Evolutionary conservation across 2,329 filamentous ascomycete genomes (phyloP), one percentile per base, ranked within the genome.

Genomic region (Colletotrichum lindemuthianum): DNA sequence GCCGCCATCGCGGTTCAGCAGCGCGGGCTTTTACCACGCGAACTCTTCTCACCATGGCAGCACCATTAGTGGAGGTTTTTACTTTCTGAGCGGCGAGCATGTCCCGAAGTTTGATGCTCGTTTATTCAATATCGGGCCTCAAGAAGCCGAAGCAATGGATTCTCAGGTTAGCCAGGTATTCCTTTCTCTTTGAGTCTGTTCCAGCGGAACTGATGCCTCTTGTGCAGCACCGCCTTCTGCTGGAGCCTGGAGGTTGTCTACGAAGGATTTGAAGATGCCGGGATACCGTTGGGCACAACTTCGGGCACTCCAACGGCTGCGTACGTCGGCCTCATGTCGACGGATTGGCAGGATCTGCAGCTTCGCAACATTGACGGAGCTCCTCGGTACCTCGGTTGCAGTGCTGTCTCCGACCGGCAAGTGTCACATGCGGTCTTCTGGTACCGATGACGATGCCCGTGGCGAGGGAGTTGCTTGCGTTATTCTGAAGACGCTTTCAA

Each of bases 371-470:
- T 67, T 2, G 70, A 73, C 33, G 55, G 65, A 13, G 57, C 68
- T 12, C 71, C 70, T 0, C 66, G 68, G 8, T 74, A 73, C 41
- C 74, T 73, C 15, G 72, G 15, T n/a, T 12, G 13, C 12, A 55
- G 52, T 81, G 73, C 68, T 82, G 6, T 79, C 77, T 4, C 72
- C 77, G 0, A 74, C 68, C 1, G 75, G 76, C 8, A 69, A 70
- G 9, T 77, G 71, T 54, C 71, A 71, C 5, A 79, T 78, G 72
- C 83, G 76, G 73, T 79, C 82, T 66, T 72, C 70, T 4, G 71
- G 70, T 3, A 85, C 82, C 0, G 74, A 85, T 68, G 84, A 85
- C 0, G 87, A 86, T 67, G 82, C 76, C 6, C 76, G 84, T 0
- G 84, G 84, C 6, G 85, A 88, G 43, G 85, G 83, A 1, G 70